A percentile compares a stretch with the other conserved stretches of the same genome.
Conservation (phyloP, 345 rosid species). For the Salix arbutifolia region DNA sequence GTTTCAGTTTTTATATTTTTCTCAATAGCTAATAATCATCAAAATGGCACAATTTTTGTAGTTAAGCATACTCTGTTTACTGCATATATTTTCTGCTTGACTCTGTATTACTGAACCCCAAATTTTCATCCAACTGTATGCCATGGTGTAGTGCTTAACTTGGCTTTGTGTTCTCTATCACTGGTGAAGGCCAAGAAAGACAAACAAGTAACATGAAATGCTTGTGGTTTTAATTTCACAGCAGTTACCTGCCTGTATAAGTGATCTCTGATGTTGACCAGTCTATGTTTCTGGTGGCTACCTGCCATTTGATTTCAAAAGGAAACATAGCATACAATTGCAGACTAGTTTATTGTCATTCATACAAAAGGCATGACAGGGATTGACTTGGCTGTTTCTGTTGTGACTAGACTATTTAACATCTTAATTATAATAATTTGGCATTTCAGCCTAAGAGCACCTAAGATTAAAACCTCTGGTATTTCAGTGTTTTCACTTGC, state of each 20-base stretch:
- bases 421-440: not conserved
- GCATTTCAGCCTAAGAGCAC: not conserved
- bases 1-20: not conserved
- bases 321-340: slow-evolving; percentile 74
- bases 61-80: not conserved
- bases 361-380: slow-evolving; percentile 49
- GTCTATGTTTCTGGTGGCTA: slow-evolving; percentile 96
- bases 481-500: not conserved
- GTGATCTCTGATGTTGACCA: slow-evolving; percentile 91
- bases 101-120: not conserved
- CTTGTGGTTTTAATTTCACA: slow-evolving; percentile 88
- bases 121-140: not conserved
- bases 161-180: slow-evolving; percentile 1
- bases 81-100: not conserved
- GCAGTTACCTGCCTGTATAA: slow-evolving; percentile 92
- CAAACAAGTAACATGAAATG: slow-evolving; percentile 88
- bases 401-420: not conserved
- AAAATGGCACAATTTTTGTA: not conserved
- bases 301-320: slow-evolving; percentile 79
- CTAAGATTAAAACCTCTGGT: not conserved
- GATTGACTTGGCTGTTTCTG: not conserved
- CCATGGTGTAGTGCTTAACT: not conserved
- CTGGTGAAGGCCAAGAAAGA: slow-evolving; percentile 81
- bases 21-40: not conserved
- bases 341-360: slow-evolving; percentile 88